Evolutionary conservation across 345 rosid genomes (phyloP), one percentile per base, ranked within the genome.

Genomic region (Hibiscus syriacus): DNA sequence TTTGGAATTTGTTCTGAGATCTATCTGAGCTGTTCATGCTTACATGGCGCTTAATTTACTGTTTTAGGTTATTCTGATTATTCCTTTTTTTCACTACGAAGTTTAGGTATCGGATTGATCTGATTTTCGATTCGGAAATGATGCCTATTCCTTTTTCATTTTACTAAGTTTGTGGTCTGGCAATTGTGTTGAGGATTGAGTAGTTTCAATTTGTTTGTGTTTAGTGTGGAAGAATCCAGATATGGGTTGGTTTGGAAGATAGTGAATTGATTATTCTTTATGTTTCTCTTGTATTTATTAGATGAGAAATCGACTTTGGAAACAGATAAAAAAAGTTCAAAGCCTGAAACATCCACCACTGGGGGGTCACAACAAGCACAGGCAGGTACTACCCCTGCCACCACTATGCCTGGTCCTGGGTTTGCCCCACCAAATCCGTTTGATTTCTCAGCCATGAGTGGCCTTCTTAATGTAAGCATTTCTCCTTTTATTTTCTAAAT

Each of bases 391-490:
- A 34, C 80, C 23, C 30, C 92, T 76, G 45, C 82, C 48, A 60
- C 81, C 19, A 6, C 50, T 1, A 79, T 66, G 39, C 70, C 81
- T 26, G 83, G 65, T 39, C 68, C 82, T 64, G 87, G 38, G 17
- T 23, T 84, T 61, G 55, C 6, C n/a, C 39, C 55, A 64, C 72
- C 87, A 41, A 89, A 88, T 77, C 89, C 95, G 26, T 94, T 91
- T 68, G 99, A 94, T 82, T 94, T 94, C 81, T 94, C 99, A 0
- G 90, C 80, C 19, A 86, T 94, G 93, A 62, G 83, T 66, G 79
- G 89, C 72, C 81, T 94, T 66, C 96, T 94, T 50, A 90, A 92
- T 53, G 98, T 94, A 26, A 79, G 61, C 84, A 41, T 26, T 19
- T 43, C 20, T 50, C 30, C 26, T 70, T 26, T 7, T 61, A 45